Evolutionary conservation across 257 asterid genomes (phyloP), one percentile per base, ranked within the genome.

Genomic region (Salvia rosmarinus): DNA sequence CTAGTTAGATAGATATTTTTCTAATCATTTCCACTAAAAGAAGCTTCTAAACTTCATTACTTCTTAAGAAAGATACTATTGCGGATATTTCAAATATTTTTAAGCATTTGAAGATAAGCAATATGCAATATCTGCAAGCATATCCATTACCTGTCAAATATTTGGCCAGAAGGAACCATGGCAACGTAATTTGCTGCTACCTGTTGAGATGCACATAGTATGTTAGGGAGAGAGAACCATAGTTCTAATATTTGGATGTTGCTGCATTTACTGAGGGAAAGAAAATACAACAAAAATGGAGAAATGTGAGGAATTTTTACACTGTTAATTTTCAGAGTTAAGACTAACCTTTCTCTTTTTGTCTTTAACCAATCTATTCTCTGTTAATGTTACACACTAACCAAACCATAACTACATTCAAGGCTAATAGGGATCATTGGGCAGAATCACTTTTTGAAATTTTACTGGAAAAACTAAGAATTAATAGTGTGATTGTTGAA

Each of bases 111-210:
- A 67, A 19, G 46, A 21, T 67, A 63, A 46, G 62, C 2, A 51
- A 7, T 13, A 40, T 28, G 37, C 4, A 61, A 39, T n/a, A 28
- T 35, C 34, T 5, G 39, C n/a, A 9, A 2, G n/a, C 9, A 37
- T 71, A 12, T 20, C 25, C 62, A 60, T 73, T 61, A 91, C 99
- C 99, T 94, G 82, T 94, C 98, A 78, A 94, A 94, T 79, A 94
- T 82, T 88, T 94, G 99, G 67, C 99, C 98, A 0, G 98, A 86
- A 62, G 97, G 99, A 76, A 94, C 91, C 98, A 94, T 94, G 71
- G 96, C 99, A 73, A 94, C 93, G 50, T 82, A 91, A 82, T 94
- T 94, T 59, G 99, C 98, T 50, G 98, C 96, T 39, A 91, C 99
- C 99, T 94, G 86, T 78, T 63, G 63, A 67, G 23, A 73, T 14